Evolutionary conservation across 2,329 filamentous ascomycete species (phyloP), one percentile per base, ranked within the genome.

Genomic region (Sarocladium brachiariae): DNA sequence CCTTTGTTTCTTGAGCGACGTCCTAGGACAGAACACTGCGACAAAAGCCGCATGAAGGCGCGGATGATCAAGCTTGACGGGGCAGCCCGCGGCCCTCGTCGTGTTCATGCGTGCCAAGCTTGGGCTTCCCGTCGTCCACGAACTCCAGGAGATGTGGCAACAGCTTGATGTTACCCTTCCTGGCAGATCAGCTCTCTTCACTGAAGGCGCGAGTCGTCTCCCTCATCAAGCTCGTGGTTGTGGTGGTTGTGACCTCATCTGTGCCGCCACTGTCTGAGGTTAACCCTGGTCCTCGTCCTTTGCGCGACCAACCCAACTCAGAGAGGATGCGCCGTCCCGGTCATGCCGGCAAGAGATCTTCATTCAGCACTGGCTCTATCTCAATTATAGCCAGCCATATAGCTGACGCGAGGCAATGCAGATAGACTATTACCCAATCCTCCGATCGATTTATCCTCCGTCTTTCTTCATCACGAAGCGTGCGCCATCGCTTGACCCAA

Each of bases 11-110:
- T 30, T 7, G 13, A 30, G 27, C 13, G 27, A 13, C 27, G 13
- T 30, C 7, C 27, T 13, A 30, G 7, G 27, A 7, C 7, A 19
- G 27, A 25, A 19, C 7, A 10, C 27, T 19, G 21, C 39, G 39
- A 43, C 39, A 43, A 43, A 43, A 43, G 39, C 39, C 39, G 39
- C 39, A 43, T 19, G 8, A 19, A 43, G 39, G 9, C 14, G 14
- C 23, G 8, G 7, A 25, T 27, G 21, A 27, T 13, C 27, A 43
- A 13, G 23, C 7, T 25, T 14, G 21, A 23, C 39, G 39, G 39
- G 39, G 39, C 39, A 43, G 34, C 14, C 27, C 27, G 13, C 27
- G 27, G 27, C 27, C 33, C 7, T 9, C 14, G 18, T n/a, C 33
- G 6, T 35, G 33, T 13, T 31, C 27, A 35, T n/a, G 33, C 11